Evolutionary conservation across 2,329 filamentous ascomycete genomes (phyloP), one percentile per base, ranked within the genome.

Genomic region (Pseudogymnoascus sp.): DNA sequence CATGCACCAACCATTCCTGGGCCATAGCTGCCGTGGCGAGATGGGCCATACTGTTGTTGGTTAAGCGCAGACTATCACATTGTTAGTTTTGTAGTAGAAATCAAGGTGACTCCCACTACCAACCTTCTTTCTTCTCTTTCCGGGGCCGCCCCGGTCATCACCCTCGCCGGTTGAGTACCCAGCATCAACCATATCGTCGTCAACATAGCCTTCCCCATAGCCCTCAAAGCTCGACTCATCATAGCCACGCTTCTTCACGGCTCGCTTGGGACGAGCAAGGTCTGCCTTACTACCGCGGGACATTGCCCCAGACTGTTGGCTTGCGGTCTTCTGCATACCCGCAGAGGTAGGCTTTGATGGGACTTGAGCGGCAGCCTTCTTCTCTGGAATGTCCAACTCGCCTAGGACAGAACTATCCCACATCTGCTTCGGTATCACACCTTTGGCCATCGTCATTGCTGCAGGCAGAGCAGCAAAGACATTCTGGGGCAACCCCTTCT

Each of bases 111-210:
- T 61, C 19, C 60, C 67, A 68, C 61, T 67, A 72, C 73, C 67
- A 71, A 86, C 85, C 84, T 87, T 86, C 78, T 88, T 89, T 74
- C 85, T 81, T 69, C 85, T 81, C 77, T 88, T 88, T 69, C 82
- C 78, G 68, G 79, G 80, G 48, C 75, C 73, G 66, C 75, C 75
- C 69, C 77, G 77, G 63, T 88, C 85, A 69, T 90, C 88, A 69
- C 86, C 85, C 68, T 90, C 89, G 65, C 86, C 88, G 21, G 88
- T 90, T 21, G 87, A 90, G 71, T 91, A 88, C n/a, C 84, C 85
- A 14, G 78, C 79, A 11, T 83, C 86, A 64, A 81, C 84, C 7
- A 73, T 75, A 67, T 89, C 88, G 68, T 90, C 88, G 67, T 92
- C 89, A 8, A 82, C 82, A 69, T 81, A 91, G 36, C 87, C 86